A percentile compares a stretch with the other conserved stretches of the same genome.
phyloP scores from a whole-genome alignment of 1,284 basidiomycete genomes.

The Ustilago loliicola region DNA sequence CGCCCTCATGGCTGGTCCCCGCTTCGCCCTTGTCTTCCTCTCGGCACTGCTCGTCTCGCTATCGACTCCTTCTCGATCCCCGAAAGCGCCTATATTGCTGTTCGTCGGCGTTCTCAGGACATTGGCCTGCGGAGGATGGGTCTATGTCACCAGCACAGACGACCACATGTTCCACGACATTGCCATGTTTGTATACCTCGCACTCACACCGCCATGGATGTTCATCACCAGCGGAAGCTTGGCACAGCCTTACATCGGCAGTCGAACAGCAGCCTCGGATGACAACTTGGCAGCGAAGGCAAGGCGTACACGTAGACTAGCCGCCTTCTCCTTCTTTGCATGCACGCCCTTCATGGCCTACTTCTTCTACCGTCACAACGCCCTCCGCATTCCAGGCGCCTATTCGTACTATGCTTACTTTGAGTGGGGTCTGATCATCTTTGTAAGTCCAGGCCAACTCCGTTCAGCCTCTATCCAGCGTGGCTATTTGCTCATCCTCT shows the following conservation, averaged over 20 bases:
- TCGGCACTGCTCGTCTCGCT: slow-evolving; percentile 73
- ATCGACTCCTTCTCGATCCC: slow-evolving; percentile 33
- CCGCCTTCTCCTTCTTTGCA: slow-evolving; percentile 58
- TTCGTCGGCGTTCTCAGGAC: slow-evolving; percentile 81
- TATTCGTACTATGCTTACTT: slow-evolving; percentile 66
- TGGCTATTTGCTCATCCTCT: background rate
- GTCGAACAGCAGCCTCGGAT: background rate
- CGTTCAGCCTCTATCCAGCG: background rate
- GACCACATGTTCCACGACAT: slow-evolving; percentile 87
- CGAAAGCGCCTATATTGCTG: slow-evolving; percentile 72
- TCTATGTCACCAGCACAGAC: slow-evolving; percentile 86
- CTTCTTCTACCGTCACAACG: slow-evolving; percentile 65
- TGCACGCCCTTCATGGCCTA: slow-evolving; percentile 66
- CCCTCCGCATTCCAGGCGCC: slow-evolving; percentile 60
- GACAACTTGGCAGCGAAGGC: slow-evolving; percentile 50
- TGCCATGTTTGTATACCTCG: slow-evolving; percentile 80
- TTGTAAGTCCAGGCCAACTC: slow-evolving; percentile 40
- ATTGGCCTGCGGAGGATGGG: slow-evolving; percentile 89
- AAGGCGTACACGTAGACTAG: slow-evolving; percentile 47
- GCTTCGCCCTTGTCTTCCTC: slow-evolving; percentile 81
- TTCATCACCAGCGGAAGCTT: slow-evolving; percentile 61
- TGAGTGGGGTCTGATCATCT: slow-evolving; percentile 67
- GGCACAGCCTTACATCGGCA: slow-evolving; percentile 21
- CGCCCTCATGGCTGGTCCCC: slow-evolving; percentile 79
- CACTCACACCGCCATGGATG: slow-evolving; percentile 79